Evolutionary conservation across 2,329 filamentous ascomycete species (phyloP).

Genomic region (Pseudogymnoascus sp.): DNA sequence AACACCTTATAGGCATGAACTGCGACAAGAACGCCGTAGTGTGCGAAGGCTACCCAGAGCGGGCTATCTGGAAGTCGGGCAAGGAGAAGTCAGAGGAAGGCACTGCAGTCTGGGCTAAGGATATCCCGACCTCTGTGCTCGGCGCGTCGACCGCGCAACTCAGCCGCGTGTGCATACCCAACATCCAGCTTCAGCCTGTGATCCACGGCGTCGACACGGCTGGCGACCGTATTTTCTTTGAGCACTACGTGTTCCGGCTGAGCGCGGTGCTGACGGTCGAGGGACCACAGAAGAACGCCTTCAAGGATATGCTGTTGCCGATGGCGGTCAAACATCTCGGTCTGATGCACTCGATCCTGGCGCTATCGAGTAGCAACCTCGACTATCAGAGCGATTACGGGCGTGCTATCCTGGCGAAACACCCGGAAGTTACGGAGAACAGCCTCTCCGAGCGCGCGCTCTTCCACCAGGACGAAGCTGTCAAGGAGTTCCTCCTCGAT

Average conservation of each 20-base stretch:
- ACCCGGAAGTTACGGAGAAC: slow-evolving; percentile 40
- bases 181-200: slow-evolving; percentile 55
- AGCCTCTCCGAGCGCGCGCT: slow-evolving; percentile 45
- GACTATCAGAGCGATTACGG: slow-evolving; percentile 6
- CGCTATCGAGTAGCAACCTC: slow-evolving; percentile 38
- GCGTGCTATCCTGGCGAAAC: slow-evolving; percentile 43
- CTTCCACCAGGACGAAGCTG: slow-evolving; percentile 49
- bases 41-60: slow-evolving; percentile 83
- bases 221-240: slow-evolving; percentile 72
- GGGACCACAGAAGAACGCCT: slow-evolving; percentile 69
- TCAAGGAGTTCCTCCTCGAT: slow-evolving; percentile 44
- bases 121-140: slow-evolving; percentile 22
- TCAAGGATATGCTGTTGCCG: slow-evolving; percentile 75
- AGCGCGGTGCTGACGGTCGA: slow-evolving; percentile 78
- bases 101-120: slow-evolving; percentile 30
- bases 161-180: slow-evolving; percentile 42
- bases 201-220: slow-evolving; percentile 76
- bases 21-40: slow-evolving; percentile 91
- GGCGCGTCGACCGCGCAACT: slow-evolving; percentile 38
- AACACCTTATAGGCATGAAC: slow-evolving; percentile 56
- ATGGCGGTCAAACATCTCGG: slow-evolving; percentile 74
- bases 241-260: slow-evolving; percentile 73
- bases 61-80: slow-evolving; percentile 80
- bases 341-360: slow-evolving; percentile 85
- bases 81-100: slow-evolving; percentile 65